Evolutionary conservation across 495 filamentous ascomycete species (phyloP), one percentile per base, ranked within the genome.

Genomic region (Chaetomium fimeti): DNA sequence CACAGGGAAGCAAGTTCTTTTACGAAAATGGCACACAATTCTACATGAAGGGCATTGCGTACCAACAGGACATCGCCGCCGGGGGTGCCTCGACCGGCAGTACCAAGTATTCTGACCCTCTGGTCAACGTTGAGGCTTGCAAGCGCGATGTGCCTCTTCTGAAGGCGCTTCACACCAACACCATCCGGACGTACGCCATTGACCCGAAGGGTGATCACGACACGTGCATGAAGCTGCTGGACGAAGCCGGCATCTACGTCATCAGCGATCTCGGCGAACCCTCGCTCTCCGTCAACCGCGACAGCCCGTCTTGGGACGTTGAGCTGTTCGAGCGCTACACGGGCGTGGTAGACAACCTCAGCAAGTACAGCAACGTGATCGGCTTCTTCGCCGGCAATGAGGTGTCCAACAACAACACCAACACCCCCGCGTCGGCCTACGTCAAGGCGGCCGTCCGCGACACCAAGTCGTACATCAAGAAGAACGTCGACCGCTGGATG

Each of bases 331-430:
- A 81, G 5, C 87, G 90, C 45, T 98, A 98, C 80, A 91, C 89
- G 64, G 77, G 69, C 16, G 94, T 98, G 32, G 80, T 98, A 48
- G 92, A 98, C 71, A 83, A 84, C 52, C 77, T 98, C 60, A 78
- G 82, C 52, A 78, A 87, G 65, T 97, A 96, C 77, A 85, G 81
- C 75, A 98, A 98, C 76, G 85, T 88, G 49, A 83, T 98, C 57
- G 94, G 94, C 65, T 98, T 97, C 85, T 97, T 98, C 75, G 90
- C 93, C 28, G 94, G 94, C 57, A 98, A 98, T 75, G 94, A 98
- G 76, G 93, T 98, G 62, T 90, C 91, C 68, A 97, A 98, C 81
- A 83, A 85, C 63, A 76, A 82, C 45, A 87, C 82, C 72, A 97
- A 93, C 76, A 97, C 93, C 28, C 80, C 80, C 66, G 92, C 93